phyloP scores from a whole-genome alignment of 2,329 filamentous ascomycete species.

The Phyllosticta capitalensis region DNA sequence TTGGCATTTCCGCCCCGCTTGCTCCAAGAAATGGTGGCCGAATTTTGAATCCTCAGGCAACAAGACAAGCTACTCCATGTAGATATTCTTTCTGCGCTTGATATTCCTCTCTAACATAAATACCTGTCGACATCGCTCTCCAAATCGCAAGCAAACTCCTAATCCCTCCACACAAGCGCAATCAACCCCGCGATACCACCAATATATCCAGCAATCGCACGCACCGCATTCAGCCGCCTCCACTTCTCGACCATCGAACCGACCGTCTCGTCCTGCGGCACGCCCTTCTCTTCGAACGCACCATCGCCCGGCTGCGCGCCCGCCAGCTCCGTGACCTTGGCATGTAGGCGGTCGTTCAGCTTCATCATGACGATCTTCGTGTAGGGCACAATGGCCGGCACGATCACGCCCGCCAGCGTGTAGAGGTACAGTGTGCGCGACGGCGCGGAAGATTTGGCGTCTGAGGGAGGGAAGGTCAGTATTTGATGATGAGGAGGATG shows the following conservation, averaged over 20 bases:
- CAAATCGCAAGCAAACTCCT: background rate
- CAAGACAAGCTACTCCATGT: background rate
- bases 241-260: constrained; percentile 16
- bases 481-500: too few species aligned
- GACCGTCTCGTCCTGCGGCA: constrained; percentile 15
- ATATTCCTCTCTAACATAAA: too few species aligned
- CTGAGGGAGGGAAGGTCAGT: background rate
- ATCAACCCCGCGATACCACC: constrained; percentile 4
- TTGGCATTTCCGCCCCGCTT: background rate
- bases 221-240: constrained; percentile 15
- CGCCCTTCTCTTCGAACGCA: constrained; percentile 6
- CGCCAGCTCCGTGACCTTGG: constrained; percentile 13
- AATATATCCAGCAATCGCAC: background rate
- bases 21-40: background rate
- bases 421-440: constrained; percentile 14
- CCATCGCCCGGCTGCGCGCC: background rate
- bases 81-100: background rate
- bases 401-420: constrained; percentile 14
- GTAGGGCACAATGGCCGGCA: constrained; percentile 18
- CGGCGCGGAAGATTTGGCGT: background rate
- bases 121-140: too few species aligned
- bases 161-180: constrained; percentile 2
- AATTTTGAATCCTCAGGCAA: background rate
- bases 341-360: constrained; percentile 14
- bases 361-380: constrained; percentile 17